Conservation (phyloP, 2,329 filamentous ascomycete species). For the Tolypocladium pustulatum region DNA sequence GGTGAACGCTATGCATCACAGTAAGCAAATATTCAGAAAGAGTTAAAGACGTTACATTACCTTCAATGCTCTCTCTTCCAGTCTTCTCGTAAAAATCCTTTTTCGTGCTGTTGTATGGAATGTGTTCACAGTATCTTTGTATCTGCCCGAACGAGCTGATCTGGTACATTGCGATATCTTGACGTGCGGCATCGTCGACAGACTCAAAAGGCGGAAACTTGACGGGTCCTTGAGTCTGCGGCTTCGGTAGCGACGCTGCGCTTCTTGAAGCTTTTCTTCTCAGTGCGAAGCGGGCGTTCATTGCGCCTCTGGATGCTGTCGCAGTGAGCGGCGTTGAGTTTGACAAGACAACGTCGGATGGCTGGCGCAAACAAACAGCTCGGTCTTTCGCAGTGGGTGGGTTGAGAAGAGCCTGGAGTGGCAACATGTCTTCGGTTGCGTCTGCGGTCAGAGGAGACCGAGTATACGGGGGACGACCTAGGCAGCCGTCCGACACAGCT, state of each 20-base stretch:
- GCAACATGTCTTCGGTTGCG: slow-evolving; percentile 40
- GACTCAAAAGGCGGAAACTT: slow-evolving; percentile 67
- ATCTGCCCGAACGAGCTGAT: slow-evolving; percentile 58
- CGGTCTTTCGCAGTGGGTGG: slow-evolving; percentile 37
- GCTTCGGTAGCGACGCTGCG: slow-evolving; percentile 35
- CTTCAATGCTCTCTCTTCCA: slow-evolving; percentile 78
- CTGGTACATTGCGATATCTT: slow-evolving; percentile 51
- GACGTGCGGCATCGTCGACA: slow-evolving; percentile 43
- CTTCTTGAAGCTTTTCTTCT: slow-evolving; percentile 28
- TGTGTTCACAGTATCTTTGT: slow-evolving; percentile 55
- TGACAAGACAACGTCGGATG: slow-evolving; percentile 18
- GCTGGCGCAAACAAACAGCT: slow-evolving; percentile 22
- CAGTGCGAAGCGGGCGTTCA: background rate
- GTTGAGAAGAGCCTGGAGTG: slow-evolving; percentile 57
- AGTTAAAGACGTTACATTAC: slow-evolving; percentile 32
- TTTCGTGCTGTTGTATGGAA: slow-evolving; percentile 92
- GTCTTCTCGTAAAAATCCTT: slow-evolving; percentile 82
- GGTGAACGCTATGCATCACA: slow-evolving; percentile 53
- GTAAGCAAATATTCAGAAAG: background rate
- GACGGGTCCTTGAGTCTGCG: slow-evolving; percentile 54
- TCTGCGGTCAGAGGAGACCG: slow-evolving; percentile 6
- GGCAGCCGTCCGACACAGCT: slow-evolving; percentile 1
- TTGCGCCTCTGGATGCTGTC: slow-evolving; percentile 12
- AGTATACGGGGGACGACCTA: background rate
- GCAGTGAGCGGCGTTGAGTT: slow-evolving; percentile 1